phyloP scores from a whole-genome alignment of 805 yeast species.

The Yamadazyma tumulicola region DNA sequence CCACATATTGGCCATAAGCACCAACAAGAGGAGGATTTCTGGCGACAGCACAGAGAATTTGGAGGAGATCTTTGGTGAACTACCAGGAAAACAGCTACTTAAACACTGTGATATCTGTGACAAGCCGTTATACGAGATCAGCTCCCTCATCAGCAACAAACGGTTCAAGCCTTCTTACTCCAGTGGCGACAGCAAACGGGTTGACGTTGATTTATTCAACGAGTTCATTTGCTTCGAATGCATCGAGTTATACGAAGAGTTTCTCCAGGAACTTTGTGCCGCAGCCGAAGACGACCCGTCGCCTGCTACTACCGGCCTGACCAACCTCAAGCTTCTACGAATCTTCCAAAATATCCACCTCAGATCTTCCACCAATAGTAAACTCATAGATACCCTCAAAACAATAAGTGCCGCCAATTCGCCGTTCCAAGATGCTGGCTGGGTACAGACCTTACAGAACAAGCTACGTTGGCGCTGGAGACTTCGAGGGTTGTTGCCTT shows the following conservation, averaged over 20 bases:
- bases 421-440: constrained; percentile 9
- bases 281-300: not conserved
- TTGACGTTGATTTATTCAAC: constrained; percentile 18
- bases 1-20: not conserved
- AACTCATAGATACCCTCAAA: constrained; percentile 13
- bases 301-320: constrained; percentile 9
- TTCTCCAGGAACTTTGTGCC: constrained; percentile 40
- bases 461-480: constrained; percentile 23
- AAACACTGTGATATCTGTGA: constrained; percentile 68
- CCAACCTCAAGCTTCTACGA: constrained; percentile 12
- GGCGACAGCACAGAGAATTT: constrained; percentile 20
- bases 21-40: constrained; percentile 9
- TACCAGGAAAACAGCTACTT: constrained; percentile 36
- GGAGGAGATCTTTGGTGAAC: constrained; percentile 36
- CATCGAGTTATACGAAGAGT: constrained; percentile 52
- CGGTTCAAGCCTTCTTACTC: constrained; percentile 2
- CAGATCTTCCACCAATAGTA: constrained; percentile 11
- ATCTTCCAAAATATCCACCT: constrained; percentile 13
- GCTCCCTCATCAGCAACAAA: constrained; percentile 31
- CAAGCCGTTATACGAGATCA: constrained; percentile 61
- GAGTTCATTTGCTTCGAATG: constrained; percentile 67
- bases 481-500: constrained; percentile 19
- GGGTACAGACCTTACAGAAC: constrained; percentile 16
- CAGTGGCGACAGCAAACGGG: constrained; percentile 5
- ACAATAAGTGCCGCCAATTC: constrained; percentile 8